Conservation (phyloP, 1,284 basidiomycete species). For the Heterobasidion parviporum region DNA sequence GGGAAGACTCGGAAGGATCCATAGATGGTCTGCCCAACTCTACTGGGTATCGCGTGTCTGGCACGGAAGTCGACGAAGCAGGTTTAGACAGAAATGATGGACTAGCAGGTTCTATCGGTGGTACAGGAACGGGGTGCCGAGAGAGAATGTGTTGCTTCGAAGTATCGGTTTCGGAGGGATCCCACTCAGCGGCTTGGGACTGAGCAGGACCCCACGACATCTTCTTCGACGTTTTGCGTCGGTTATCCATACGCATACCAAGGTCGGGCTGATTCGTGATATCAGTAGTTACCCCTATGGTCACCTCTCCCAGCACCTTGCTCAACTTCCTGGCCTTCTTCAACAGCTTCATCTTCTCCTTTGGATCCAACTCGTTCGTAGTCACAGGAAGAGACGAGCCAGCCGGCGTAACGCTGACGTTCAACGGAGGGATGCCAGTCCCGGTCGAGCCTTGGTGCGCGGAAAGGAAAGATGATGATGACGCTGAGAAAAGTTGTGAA, state of each 20-base stretch:
- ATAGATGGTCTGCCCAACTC: background rate
- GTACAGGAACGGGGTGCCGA: too few relatives aligned
- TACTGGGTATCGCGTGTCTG: background rate
- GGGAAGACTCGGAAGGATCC: background rate
- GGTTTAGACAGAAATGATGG: background rate
- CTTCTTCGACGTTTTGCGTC: background rate
- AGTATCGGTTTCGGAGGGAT: background rate
- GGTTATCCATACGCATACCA: background rate
- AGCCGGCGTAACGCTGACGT: background rate
- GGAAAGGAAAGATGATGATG: too few relatives aligned
- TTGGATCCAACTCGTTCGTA: constrained; percentile 24
- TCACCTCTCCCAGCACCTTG: constrained; percentile 30
- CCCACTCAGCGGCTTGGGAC: background rate
- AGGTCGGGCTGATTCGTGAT: background rate
- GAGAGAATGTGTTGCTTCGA: too few relatives aligned
- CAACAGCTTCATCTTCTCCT: constrained; percentile 29
- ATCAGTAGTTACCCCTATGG: constrained; percentile 16
- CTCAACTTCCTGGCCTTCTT: constrained; percentile 36
- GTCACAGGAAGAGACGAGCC: constrained; percentile 20
- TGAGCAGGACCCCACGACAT: constrained; percentile 3
- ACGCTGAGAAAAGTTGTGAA: too few relatives aligned
- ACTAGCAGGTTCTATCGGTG: too few relatives aligned
- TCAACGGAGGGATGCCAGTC: background rate
- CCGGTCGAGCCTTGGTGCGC: too few relatives aligned
- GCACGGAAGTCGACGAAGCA: background rate